phyloP scores from a whole-genome alignment of 2,329 filamentous ascomycete species.

The Ascochyta clinopodiicola region DNA sequence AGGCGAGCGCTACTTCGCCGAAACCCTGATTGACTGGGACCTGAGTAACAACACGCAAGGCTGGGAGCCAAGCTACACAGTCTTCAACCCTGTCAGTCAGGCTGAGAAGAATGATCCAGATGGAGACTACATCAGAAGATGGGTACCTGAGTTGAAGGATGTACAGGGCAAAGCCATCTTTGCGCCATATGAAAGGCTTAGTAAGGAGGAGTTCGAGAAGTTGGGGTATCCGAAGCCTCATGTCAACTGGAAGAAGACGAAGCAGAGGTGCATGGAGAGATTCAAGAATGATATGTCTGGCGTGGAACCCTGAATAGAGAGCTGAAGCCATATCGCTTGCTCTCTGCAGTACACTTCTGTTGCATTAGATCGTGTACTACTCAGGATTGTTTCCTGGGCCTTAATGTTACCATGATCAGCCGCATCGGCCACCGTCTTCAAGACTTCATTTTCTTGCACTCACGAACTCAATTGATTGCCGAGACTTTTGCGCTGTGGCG shows the following conservation, averaged over 20 bases:
- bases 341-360: too few relatives aligned
- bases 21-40: constrained; percentile 57
- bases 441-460: too few relatives aligned
- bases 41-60: constrained; percentile 59
- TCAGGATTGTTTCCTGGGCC: too few relatives aligned
- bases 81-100: constrained; percentile 54
- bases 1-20: constrained; percentile 60
- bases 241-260: constrained; percentile 54
- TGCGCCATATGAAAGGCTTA: constrained; percentile 54
- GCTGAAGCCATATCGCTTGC: too few relatives aligned
- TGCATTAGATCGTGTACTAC: too few relatives aligned
- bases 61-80: constrained; percentile 60
- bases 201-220: constrained; percentile 57
- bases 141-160: constrained; percentile 48
- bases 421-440: too few relatives aligned
- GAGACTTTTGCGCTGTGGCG: too few relatives aligned
- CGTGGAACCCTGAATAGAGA: constrained; percentile 22
- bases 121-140: constrained; percentile 49
- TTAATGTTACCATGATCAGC: too few relatives aligned
- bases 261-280: constrained; percentile 51
- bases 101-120: constrained; percentile 49
- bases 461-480: too few relatives aligned
- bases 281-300: constrained; percentile 55
- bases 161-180: constrained; percentile 58
- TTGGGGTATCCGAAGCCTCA: constrained; percentile 55